Conservation (phyloP, 495 filamentous ascomycete species). For the Barbatosphaeria neglecta region DNA sequence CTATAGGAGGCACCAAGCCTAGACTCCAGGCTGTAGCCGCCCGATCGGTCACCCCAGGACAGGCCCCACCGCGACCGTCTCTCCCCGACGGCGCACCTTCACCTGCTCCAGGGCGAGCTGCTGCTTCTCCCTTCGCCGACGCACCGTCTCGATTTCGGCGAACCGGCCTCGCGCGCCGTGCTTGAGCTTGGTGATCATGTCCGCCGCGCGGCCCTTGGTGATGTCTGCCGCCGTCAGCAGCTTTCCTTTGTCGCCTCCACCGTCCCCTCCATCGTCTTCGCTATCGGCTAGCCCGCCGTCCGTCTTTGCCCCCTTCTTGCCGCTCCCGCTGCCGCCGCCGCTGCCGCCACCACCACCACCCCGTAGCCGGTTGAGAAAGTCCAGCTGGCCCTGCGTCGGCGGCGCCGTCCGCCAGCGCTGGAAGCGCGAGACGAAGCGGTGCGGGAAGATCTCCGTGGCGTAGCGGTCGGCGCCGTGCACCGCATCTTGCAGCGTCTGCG, state of each 20-base stretch:
- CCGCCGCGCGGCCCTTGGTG: slow-evolving; percentile 71
- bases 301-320: too few species aligned
- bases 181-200: slow-evolving; percentile 88
- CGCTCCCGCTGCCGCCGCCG: too few species aligned
- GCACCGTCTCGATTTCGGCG: slow-evolving; percentile 35
- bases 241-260: slow-evolving; percentile 40
- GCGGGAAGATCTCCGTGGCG: slow-evolving; percentile 50
- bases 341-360: slow-evolving; percentile 36
- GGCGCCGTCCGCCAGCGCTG: slow-evolving; percentile 55
- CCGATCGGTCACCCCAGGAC: slow-evolving; percentile 17
- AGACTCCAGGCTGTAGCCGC: too few species aligned
- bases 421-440: slow-evolving; percentile 41
- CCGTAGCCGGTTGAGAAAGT: slow-evolving; percentile 60
- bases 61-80: slow-evolving; percentile 58
- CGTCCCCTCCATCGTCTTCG: too few species aligned
- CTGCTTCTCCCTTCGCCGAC: slow-evolving; percentile 31
- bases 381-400: slow-evolving; percentile 58
- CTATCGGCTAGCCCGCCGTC: too few species aligned
- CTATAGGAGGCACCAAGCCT: not conserved
- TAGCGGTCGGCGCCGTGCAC: slow-evolving; percentile 77
- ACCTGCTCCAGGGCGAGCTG: slow-evolving; percentile 28
- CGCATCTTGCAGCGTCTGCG: slow-evolving; percentile 52
- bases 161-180: slow-evolving; percentile 69
- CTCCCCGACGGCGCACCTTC: slow-evolving; percentile 28
- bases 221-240: slow-evolving; percentile 42